Evolutionary conservation across 2,329 filamentous ascomycete species (phyloP).

Genomic region (Neobulgaria alba): DNA sequence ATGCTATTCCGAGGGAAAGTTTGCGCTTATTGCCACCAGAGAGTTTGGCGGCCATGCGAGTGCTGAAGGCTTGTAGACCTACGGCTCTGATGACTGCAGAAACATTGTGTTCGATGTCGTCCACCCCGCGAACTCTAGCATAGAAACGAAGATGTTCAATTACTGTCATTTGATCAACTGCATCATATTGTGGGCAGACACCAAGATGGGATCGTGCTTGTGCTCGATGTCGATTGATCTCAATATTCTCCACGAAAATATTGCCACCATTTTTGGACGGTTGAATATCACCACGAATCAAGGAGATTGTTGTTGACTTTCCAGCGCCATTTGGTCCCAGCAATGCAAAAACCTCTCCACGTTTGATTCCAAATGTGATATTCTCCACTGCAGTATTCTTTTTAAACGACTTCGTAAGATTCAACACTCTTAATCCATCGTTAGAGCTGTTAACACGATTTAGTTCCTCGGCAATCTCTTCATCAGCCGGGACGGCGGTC

Average conservation of each 20-base stretch:
- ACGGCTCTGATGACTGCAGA: slow-evolving; percentile 71
- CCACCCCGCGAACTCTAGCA: slow-evolving; percentile 71
- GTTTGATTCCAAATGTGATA: slow-evolving; percentile 71
- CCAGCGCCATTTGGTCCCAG: slow-evolving; percentile 88
- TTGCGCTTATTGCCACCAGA: slow-evolving; percentile 95
- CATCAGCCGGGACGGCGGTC: slow-evolving; percentile 15
- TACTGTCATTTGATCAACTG: slow-evolving; percentile 86
- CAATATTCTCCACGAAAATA: slow-evolving; percentile 69
- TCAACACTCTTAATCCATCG: slow-evolving; percentile 57
- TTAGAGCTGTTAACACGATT: slow-evolving; percentile 48
- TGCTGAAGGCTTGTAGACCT: slow-evolving; percentile 60
- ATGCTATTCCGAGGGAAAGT: slow-evolving; percentile 75
- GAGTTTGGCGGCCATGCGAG: slow-evolving; percentile 68
- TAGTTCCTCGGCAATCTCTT: slow-evolving; percentile 58
- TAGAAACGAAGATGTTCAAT: slow-evolving; percentile 83
- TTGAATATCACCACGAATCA: slow-evolving; percentile 81
- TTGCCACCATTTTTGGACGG: slow-evolving; percentile 63
- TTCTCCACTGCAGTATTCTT: slow-evolving; percentile 77
- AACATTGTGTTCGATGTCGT: slow-evolving; percentile 69
- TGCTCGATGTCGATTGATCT: slow-evolving; percentile 63
- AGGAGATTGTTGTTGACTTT: slow-evolving; percentile 80
- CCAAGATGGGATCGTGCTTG: slow-evolving; percentile 69
- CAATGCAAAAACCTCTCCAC: slow-evolving; percentile 78
- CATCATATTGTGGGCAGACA: slow-evolving; percentile 81
- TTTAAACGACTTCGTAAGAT: slow-evolving; percentile 74